phyloP scores from a whole-genome alignment of 495 filamentous ascomycete genomes.

The Chaetomidium leptoderma region DNA sequence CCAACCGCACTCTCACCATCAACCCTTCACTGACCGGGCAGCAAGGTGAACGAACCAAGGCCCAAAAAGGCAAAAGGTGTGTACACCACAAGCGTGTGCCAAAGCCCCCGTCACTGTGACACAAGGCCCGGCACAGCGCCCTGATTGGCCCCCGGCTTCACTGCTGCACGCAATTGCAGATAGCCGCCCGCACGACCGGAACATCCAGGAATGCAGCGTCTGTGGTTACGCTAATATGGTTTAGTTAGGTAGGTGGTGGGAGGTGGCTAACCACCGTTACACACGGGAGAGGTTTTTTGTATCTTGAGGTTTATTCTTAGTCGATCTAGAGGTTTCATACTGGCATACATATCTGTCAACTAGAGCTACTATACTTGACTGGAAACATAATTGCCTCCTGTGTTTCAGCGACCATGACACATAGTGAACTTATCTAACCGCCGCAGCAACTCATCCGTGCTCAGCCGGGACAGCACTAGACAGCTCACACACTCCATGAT shows the following conservation, averaged over 20 bases:
- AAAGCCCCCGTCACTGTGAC: slow-evolving; percentile 9
- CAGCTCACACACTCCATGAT: too few species aligned
- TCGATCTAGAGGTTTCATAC: too few species aligned
- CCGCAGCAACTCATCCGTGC: too few species aligned
- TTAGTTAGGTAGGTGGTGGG: background rate
- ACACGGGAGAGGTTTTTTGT: too few species aligned
- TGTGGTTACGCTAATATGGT: background rate
- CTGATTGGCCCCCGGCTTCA: slow-evolving; percentile 5
- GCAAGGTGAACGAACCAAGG: background rate
- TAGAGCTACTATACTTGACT: too few species aligned
- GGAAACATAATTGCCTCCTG: too few species aligned
- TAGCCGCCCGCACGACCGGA: slow-evolving; percentile 17
- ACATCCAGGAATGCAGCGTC: background rate
- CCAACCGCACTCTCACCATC: background rate
- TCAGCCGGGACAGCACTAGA: too few species aligned
- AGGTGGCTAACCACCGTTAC: background rate
- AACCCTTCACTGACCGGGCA: too few species aligned
- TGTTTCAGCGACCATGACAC: too few species aligned
- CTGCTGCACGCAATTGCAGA: slow-evolving; percentile 20
- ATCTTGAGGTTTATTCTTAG: too few species aligned
- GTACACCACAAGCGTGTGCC: background rate
- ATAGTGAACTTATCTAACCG: too few species aligned
- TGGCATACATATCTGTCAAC: too few species aligned
- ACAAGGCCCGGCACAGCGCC: background rate
- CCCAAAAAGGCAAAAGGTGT: slow-evolving; percentile 2